Evolutionary conservation across 495 filamentous ascomycete species (phyloP).

Genomic region (Xylaria palmicola): DNA sequence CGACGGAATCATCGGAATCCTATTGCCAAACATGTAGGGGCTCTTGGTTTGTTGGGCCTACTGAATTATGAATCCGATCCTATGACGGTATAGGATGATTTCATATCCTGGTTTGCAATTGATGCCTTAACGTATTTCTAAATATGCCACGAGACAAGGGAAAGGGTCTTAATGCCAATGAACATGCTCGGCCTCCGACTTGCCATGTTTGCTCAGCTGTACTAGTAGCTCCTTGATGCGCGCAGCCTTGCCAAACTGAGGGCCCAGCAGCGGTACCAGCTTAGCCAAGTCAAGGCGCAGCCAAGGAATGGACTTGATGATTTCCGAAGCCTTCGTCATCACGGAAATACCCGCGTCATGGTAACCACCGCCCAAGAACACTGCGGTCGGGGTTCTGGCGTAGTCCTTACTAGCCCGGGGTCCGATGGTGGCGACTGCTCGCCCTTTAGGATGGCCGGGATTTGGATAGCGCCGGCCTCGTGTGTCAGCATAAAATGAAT

Average conservation of each 20-base stretch:
- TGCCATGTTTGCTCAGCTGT: constrained; percentile 27
- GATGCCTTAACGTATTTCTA: no score
- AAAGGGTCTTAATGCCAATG: constrained; percentile 13
- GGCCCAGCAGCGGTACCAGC: constrained; percentile 28
- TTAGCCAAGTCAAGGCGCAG: constrained; percentile 32
- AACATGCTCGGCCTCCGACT: constrained; percentile 32
- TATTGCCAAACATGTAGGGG: no score
- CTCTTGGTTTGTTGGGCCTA: no score
- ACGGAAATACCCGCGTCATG: constrained; percentile 25
- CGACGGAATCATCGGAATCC: no score
- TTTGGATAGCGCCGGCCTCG: constrained; percentile 20
- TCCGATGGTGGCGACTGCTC: constrained; percentile 16
- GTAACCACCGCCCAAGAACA: constrained; percentile 34
- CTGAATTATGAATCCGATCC: no score
- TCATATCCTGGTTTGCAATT: no score
- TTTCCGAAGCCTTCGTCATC: constrained; percentile 26
- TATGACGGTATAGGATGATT: no score
- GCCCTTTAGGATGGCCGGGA: constrained; percentile 30
- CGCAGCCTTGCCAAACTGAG: constrained; percentile 31
- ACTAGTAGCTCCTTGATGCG: constrained; percentile 30
- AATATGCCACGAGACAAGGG: no score
- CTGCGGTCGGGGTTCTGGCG: constrained; percentile 26
- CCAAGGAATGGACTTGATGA: constrained; percentile 31
- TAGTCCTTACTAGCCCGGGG: constrained; percentile 31
- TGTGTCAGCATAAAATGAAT: constrained; percentile 31